A percentile compares a stretch with the other conserved stretches of the same genome.
phyloP scores from a whole-genome alignment of 2,329 filamentous ascomycete species.

The Blastomyces silverae region DNA sequence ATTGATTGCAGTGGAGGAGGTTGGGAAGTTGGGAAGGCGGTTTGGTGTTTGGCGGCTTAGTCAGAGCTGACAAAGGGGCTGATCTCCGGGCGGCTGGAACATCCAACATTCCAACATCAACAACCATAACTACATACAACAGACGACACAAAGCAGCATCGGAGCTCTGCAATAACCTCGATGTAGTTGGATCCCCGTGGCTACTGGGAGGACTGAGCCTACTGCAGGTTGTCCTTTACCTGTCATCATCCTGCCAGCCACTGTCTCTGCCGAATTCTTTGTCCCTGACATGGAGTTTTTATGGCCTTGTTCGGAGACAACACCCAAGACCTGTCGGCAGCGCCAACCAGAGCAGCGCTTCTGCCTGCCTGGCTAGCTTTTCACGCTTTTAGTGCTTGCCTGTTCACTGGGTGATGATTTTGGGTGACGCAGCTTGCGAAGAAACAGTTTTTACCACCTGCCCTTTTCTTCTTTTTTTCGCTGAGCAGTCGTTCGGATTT shows the following conservation, averaged over 20 bases:
- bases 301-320: neutral
- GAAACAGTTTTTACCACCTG: too few species aligned
- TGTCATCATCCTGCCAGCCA: neutral
- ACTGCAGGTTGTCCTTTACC: neutral
- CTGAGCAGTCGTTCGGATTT: neutral
- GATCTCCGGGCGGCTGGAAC: neutral
- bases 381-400: neutral
- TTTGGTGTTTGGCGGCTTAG: neutral
- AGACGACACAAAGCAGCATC: neutral
- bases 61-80: conserved; percentile 3
- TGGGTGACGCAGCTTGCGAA: conserved; percentile 1
- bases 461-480: neutral
- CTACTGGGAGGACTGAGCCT: neutral
- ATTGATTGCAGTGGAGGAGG: too few species aligned
- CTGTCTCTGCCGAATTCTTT: neutral
- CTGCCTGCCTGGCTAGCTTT: neutral
- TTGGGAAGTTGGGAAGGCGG: too few species aligned
- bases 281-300: conserved; percentile 9
- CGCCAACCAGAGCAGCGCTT: conserved; percentile 1
- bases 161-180: conserved; percentile 6
- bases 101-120: neutral
- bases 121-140: neutral
- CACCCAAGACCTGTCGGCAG: neutral
- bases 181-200: conserved; percentile 1
- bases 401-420: conserved; percentile 6